A percentile compares a stretch with the other conserved stretches of the same genome.
Conservation (phyloP, 352 stramenopile genomes). For the Paralagenidium karlingii region DNA sequence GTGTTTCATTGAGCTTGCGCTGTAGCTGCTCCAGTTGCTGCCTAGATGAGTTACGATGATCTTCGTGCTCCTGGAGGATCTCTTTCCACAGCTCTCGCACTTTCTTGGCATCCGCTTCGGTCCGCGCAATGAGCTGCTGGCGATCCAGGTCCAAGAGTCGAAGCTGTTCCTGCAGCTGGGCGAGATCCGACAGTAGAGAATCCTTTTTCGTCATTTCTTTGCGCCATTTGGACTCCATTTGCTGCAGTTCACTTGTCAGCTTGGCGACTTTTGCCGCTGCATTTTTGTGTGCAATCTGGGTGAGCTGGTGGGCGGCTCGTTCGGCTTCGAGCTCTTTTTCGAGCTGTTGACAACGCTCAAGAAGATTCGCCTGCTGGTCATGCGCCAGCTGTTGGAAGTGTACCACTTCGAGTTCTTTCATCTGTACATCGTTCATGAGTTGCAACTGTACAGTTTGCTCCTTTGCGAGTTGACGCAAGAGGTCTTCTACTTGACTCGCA, state of each 20-base stretch:
- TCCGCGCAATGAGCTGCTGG: conserved; percentile 48
- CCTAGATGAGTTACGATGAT: too few relatives aligned
- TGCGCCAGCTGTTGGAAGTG: conserved; percentile 43
- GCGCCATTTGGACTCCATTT: conserved; percentile 39
- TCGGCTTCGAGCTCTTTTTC: conserved; percentile 59
- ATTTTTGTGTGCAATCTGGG: conserved; percentile 29
- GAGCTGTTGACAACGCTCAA: conserved; percentile 25
- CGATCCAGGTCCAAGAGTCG: conserved; percentile 26
- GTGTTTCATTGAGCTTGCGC: conserved; percentile 13
- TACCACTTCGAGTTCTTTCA: conserved; percentile 54
- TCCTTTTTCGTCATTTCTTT: conserved; percentile 58
- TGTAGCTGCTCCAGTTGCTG: conserved; percentile 29
- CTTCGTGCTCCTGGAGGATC: conserved; percentile 56
- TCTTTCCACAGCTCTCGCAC: conserved; percentile 71
- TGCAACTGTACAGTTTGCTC: conserved; percentile 18
- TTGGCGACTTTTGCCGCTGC: conserved; percentile 38
- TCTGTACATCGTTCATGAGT: conserved; percentile 46
- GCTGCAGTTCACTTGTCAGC: conserved; percentile 29
- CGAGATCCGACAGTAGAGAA: conserved; percentile 25
- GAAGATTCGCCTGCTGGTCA: conserved; percentile 32
- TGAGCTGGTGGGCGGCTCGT: conserved; percentile 28
- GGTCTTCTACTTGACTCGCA: conserved; percentile 27
- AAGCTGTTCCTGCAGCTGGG: conserved; percentile 30
- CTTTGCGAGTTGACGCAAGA: conserved; percentile 24
- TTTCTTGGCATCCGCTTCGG: conserved; percentile 52